Base-by-base conservation (phyloP, 139 green algal species). In the Yamagishiella unicocca region DNA sequence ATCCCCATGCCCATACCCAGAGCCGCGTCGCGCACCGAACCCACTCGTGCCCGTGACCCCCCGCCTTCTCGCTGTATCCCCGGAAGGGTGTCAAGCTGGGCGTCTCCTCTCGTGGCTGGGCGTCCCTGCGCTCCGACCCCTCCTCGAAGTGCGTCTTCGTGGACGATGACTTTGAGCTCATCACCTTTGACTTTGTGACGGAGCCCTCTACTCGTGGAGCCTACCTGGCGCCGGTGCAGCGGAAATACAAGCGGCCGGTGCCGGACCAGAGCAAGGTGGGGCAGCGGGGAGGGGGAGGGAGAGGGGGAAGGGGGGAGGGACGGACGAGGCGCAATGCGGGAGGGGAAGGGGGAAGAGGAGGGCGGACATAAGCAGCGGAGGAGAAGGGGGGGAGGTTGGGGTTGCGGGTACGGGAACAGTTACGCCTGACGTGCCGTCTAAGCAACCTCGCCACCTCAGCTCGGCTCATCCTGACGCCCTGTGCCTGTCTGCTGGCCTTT, bases 101-200 rank as follows among this genome's bases (percentile, higher is more conserved):
- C 42, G 90, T 95, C 22, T 94, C 89, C 62, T 93, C 84, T 25
- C 88, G 95, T 2, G 92, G 93, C 27, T 97, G 95, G 95, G 92
- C 93, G 17, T 93, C 90, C 2, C 73, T 97, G 33, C 85, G 90
- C 42, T 82, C 74, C 38, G 78, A 93, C 70, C 77, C 88, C 6
- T 50, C 40, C 37, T 87, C 40, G 38, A 81, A 93, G 46, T 93
- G 81, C 42, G 80, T 92, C 38, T 89, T 91, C 72, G 90, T 94
- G 9, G 90, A 95, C 42, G 87, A 93, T 4, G 93, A 96, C 89
- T 94, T 96, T 82, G 91, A 96, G 87, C 92, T 97, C 71, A 94
- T 97, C 70, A 95, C 93, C 19, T 96, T 96, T 90, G 94, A 96
- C 90, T 95, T 95, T 84, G 94, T 96, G 27, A 89, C 90, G 19